Evolutionary conservation across 371 early-diverging fungal genomes (phyloP), one percentile per base, ranked within the genome.

Genomic region (Polyrhizophydium stewartii): DNA sequence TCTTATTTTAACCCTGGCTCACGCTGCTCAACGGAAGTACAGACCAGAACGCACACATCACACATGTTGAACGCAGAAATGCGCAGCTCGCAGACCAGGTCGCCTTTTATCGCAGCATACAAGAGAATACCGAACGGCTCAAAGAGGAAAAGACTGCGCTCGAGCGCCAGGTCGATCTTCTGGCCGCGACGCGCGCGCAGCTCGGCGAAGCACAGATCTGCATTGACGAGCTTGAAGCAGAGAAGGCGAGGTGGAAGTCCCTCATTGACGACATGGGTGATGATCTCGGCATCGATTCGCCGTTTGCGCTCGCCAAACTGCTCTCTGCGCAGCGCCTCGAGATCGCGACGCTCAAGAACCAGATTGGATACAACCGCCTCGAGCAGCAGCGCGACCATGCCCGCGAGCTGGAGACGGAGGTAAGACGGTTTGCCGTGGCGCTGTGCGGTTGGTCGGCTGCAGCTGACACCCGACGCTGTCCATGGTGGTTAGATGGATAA

Each of bases 21-120:
- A 41, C 35, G 41, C 30, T 50, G 41, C 19, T 32, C 35, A 55
- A 33, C 30, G 13, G 2, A 24, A 17, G 21, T 33, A 17, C 35
- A 70, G 84, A 78, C 43, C 79, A 79, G 57, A 65, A 68, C 55
- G 45, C 63, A n/a, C 69, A 80, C 52, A 76, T 74, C 50, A 56
- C 59, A 21, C 53, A 60, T 0, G 59, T 81, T 16, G 82, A 83
- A 63, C 52, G 61, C 27, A 64, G 74, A 49, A 73, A 71, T 64
- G 53, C 56, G 2, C 58, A 63, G 33, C 66, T 79, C 24, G 57
- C 51, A 16, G 53, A 58, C 27, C 68, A 77, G 43, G 57, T 68
- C 28, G 6, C 60, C 19, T 63, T 65, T 17, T 58, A 61, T 5
- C 65, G 69, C 22, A 19, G 35, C 13, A 47, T 61, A 32, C 67